Conservation (phyloP, 2,329 filamentous ascomycete species). For the Alternaria incomplexa region DNA sequence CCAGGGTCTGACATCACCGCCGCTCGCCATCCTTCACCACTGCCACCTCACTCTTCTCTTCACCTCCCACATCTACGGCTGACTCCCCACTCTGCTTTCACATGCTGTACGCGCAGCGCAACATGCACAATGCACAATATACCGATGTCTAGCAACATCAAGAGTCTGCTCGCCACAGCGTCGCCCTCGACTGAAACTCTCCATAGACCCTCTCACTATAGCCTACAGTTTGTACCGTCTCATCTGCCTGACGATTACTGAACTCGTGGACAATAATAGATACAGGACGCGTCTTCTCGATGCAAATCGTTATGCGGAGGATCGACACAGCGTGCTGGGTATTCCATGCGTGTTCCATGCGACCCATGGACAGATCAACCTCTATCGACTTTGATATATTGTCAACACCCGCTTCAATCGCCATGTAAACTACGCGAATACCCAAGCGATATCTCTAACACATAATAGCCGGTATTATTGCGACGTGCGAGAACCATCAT, state of each 20-base stretch:
- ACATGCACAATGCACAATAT: neutral
- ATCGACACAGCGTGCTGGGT: neutral
- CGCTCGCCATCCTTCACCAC: neutral
- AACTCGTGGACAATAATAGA: neutral
- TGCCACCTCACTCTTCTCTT: neutral
- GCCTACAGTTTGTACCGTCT: neutral
- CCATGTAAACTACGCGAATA: neutral
- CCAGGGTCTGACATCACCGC: conserved; percentile 15
- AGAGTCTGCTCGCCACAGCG: neutral
- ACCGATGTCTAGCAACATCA: neutral
- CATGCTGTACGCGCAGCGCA: neutral
- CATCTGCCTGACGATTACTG: neutral
- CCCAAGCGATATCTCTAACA: neutral
- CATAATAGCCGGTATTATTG: conserved; percentile 19
- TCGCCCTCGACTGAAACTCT: neutral
- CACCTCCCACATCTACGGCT: neutral
- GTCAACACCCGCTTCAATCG: neutral
- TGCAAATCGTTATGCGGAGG: neutral
- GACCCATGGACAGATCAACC: neutral
- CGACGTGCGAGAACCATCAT: conserved; percentile 16
- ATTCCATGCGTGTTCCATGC: neutral
- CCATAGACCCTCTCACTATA: neutral
- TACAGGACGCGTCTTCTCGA: neutral
- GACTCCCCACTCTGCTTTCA: neutral
- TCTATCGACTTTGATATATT: neutral